Evolutionary conservation across 1,139 yeast species (phyloP).

Genomic region (Blastobotrys capitulatus): DNA sequence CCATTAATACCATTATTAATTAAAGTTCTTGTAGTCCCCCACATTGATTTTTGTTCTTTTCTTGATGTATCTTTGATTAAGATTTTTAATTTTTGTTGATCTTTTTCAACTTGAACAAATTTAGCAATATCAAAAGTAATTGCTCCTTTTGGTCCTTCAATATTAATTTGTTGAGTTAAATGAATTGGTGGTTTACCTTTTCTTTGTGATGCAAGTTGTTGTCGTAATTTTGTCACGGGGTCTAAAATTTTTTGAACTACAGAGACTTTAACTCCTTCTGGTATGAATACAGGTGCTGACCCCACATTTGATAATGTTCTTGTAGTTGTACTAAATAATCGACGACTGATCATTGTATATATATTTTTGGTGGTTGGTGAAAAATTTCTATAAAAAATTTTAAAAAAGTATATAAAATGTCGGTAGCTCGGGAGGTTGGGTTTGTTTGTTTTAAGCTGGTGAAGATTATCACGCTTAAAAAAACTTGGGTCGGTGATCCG

Average conservation of each 20-base stretch:
- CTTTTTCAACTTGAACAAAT: slow-evolving; percentile 47
- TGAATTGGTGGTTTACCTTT: slow-evolving; percentile 59
- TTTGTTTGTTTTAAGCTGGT: too few relatives aligned
- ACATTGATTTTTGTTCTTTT: slow-evolving; percentile 74
- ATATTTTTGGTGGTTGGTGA: background rate
- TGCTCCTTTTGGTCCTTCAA: slow-evolving; percentile 78
- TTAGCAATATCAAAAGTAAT: slow-evolving; percentile 63
- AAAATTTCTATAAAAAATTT: background rate
- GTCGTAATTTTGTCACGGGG: slow-evolving; percentile 41
- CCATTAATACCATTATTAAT: slow-evolving; percentile 78
- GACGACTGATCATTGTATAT: slow-evolving; percentile 4
- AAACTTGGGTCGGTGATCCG: background rate
- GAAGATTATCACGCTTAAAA: too few relatives aligned
- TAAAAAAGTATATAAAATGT: background rate
- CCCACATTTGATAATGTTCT: slow-evolving; percentile 42
- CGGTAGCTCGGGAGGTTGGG: slow-evolving; percentile 1
- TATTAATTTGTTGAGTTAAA: slow-evolving; percentile 56
- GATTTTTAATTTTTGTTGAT: slow-evolving; percentile 44
- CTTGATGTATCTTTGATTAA: slow-evolving; percentile 51
- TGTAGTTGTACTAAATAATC: slow-evolving; percentile 10
- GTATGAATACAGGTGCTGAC: slow-evolving; percentile 50
- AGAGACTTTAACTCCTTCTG: slow-evolving; percentile 45
- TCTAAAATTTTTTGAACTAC: slow-evolving; percentile 40
- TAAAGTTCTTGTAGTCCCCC: slow-evolving; percentile 91
- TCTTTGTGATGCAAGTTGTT: slow-evolving; percentile 32